Conservation (phyloP, 2,329 filamentous ascomycete species). For the Pseudocercospora fuligena region DNA sequence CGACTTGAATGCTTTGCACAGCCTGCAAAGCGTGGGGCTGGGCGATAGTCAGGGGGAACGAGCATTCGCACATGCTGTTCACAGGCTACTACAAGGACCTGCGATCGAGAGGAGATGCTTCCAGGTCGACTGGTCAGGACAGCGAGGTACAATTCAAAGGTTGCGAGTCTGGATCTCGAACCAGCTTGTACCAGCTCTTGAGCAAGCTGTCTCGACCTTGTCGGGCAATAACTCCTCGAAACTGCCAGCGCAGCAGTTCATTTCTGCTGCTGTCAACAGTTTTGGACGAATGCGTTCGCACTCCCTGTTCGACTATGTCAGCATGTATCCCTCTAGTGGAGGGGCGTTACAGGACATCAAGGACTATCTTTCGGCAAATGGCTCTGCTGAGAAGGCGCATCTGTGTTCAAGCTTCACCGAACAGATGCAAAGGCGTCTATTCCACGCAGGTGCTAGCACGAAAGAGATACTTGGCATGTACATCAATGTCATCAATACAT, state of each 20-base stretch:
- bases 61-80: conserved; percentile 73
- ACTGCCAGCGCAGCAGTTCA: conserved; percentile 62
- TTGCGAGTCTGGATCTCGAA: conserved; percentile 72
- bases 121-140: conserved; percentile 62
- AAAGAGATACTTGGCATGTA: conserved; percentile 77
- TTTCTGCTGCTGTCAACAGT: conserved; percentile 69
- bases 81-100: conserved; percentile 67
- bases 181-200: conserved; percentile 66
- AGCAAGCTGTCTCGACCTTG: conserved; percentile 52
- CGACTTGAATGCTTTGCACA: conserved; percentile 29
- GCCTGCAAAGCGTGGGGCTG: conserved; percentile 67
- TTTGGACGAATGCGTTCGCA: conserved; percentile 71
- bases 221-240: conserved; percentile 30
- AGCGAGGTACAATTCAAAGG: conserved; percentile 62
- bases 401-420: conserved; percentile 72
- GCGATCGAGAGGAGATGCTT: conserved; percentile 63
- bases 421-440: conserved; percentile 67
- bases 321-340: conserved; percentile 72
- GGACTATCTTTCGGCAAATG: conserved; percentile 67
- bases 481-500: conserved; percentile 77
- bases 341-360: conserved; percentile 76
- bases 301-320: conserved; percentile 79
- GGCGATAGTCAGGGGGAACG: conserved; percentile 72
- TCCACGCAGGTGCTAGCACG: conserved; percentile 78
- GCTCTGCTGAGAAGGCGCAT: conserved; percentile 69